Base-by-base conservation (phyloP, 306 rosid species). In the Trifolium dubium region DNA sequence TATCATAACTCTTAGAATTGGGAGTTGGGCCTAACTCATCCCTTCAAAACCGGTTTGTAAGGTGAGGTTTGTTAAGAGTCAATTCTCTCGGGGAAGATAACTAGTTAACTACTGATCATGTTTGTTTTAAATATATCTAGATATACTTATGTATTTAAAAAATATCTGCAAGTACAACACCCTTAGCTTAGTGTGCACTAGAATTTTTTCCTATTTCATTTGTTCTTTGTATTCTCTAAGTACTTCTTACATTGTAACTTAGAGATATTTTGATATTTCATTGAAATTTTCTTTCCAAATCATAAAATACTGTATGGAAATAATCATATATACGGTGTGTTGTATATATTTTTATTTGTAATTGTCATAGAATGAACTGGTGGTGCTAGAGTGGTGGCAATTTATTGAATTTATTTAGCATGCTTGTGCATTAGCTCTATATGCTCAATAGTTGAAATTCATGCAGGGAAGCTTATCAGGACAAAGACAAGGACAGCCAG, bases 401-500 rank as follows among this genome's bases (percentile, higher is more conserved):
- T 58, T 59, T 29, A 14, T 64, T 80, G 50, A 29, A 47, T 58
- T 41, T 50, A 10, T 78, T 49, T 75, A 46, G 37, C 76, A 51
- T 75, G 55, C 49, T 80, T 82, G 70, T 77, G 77, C 71, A 51
- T 82, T 28, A 66, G 69, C 71, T 64, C 34, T 75, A 19, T 56
- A 62, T 74, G 53, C 71, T 84, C 49, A 51, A 67, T 46, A 72
- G 51, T 72, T 66, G 76, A 18, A 76, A 80, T 64, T 53, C 51
- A 59, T 86, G 87, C 93, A 94, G 99, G 99, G 99, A 81, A 87
- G 86, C 85, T 84, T 94, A 86, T 88, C 90, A 53, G 99, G 99
- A 19, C 99, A 87, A 88, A 90, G 99, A 82, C 93, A 92, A 88
- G 98, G 99, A 62, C 96, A 89, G 44, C 98, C 99, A 31, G 93